Conservation (phyloP, 441 rosid genomes). For the Bocquillonia castaneifolia region DNA sequence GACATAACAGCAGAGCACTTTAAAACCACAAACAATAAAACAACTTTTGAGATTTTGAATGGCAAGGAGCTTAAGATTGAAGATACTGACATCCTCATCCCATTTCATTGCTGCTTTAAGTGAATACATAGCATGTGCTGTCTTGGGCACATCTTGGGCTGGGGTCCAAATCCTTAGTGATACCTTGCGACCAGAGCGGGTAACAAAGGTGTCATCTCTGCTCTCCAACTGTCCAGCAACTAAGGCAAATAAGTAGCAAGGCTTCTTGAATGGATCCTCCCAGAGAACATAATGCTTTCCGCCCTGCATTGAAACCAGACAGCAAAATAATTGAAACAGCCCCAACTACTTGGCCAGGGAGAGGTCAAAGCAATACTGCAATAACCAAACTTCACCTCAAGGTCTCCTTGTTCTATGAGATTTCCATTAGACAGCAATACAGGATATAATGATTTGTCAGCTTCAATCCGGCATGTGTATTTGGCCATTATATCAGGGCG, state of each 20-base stretch:
- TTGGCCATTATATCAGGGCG: constrained; percentile 98
- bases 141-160: constrained; percentile 81
- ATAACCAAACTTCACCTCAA: constrained; percentile 46
- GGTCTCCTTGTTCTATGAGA: constrained; percentile 71
- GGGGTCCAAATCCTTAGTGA: constrained; percentile 85
- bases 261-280: constrained; percentile 98
- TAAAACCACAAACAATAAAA: neutral
- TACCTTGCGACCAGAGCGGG: constrained; percentile 79
- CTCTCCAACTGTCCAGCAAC: constrained; percentile 91
- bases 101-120: constrained; percentile 97
- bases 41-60: neutral
- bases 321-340: constrained; percentile 5
- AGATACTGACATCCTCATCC: constrained; percentile 85
- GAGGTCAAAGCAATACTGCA: neutral
- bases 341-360: neutral
- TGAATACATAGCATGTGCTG: constrained; percentile 96
- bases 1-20: constrained; percentile 6
- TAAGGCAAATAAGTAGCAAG: constrained; percentile 87
- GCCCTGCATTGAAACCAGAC: constrained; percentile 42
- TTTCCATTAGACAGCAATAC: constrained; percentile 91
- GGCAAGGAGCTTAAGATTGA: constrained; percentile 3
- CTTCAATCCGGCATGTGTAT: constrained; percentile 88
- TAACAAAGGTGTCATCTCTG: constrained; percentile 74
- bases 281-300: constrained; percentile 84
- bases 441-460: constrained; percentile 80